Percentiles rank a stretch among this genome's conserved stretches.
Evolutionary conservation across 2,329 filamentous ascomycete genomes (phyloP).

Genomic region (Fusarium avenaceum): DNA sequence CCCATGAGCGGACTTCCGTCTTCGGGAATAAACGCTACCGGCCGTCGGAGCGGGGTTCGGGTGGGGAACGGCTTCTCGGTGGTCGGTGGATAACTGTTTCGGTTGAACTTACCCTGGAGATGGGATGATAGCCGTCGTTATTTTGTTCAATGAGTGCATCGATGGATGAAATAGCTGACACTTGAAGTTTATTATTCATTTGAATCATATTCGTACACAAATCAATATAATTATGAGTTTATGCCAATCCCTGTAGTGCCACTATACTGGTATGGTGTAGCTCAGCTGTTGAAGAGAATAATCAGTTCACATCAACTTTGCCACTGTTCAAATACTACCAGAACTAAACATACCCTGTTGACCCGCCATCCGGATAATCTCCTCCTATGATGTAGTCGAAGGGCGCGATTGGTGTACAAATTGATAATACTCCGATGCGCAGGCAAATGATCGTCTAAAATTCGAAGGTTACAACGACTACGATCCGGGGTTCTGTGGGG

Average conservation of each 20-base stretch:
- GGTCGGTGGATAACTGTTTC: constrained; percentile 6
- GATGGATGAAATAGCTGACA: neutral
- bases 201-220: neutral
- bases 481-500: constrained; percentile 31
- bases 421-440: constrained; percentile 2
- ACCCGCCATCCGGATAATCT: neutral
- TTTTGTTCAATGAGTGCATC: neutral
- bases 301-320: neutral
- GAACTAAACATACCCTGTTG: neutral
- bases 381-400: constrained; percentile 6
- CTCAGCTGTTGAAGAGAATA: too few relatives aligned
- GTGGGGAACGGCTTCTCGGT: constrained; percentile 16
- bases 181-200: neutral
- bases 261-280: too few relatives aligned
- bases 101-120: constrained; percentile 29
- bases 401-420: constrained; percentile 8
- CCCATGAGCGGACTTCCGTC: constrained; percentile 29
- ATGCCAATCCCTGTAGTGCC: too few relatives aligned
- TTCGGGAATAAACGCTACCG: constrained; percentile 28
- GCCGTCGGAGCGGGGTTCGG: constrained; percentile 42
- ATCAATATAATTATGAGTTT: neutral
- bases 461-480: constrained; percentile 19
- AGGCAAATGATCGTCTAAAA: constrained; percentile 22
- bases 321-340: too few relatives aligned
- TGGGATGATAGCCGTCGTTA: neutral